Percentiles rank a stretch among this genome's conserved stretches.
Conservation (phyloP, 1,139 yeast species). For the Sugiyamaella castrensis region DNA sequence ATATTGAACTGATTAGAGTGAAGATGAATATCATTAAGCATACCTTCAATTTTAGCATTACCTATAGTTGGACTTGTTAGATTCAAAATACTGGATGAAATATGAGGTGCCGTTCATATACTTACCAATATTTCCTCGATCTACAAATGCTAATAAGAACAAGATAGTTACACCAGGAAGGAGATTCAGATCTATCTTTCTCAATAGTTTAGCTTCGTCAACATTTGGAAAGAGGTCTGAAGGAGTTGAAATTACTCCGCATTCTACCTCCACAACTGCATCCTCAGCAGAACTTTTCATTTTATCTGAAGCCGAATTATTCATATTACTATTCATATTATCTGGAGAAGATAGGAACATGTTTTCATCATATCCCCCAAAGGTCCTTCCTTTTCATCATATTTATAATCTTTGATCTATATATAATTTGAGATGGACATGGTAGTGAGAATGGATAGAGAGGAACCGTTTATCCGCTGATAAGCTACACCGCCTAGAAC, state of each 20-base stretch:
- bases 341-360: background rate
- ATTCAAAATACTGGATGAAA: slow-evolving; percentile 8
- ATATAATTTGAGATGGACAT: too few species aligned
- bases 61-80: slow-evolving; percentile 22
- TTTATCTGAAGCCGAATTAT: slow-evolving; percentile 4
- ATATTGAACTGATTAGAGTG: slow-evolving; percentile 51
- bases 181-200: slow-evolving; percentile 16
- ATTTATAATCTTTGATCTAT: too few species aligned
- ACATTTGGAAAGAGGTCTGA: background rate
- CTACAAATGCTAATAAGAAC: slow-evolving; percentile 54
- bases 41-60: slow-evolving; percentile 57
- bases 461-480: too few species aligned
- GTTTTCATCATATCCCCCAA: background rate
- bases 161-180: slow-evolving; percentile 41
- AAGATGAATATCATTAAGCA: slow-evolving; percentile 50
- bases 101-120: too few species aligned
- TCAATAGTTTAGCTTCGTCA: slow-evolving; percentile 3
- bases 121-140: slow-evolving; percentile 59
- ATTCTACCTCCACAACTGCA: background rate
- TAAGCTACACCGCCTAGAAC: too few species aligned
- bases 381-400: background rate
- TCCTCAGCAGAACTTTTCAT: background rate
- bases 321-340: background rate
- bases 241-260: too few species aligned
- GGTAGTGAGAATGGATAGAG: background rate